Conservation (phyloP, 768 basidiomycete genomes). For the Suillus tomentosus region DNA sequence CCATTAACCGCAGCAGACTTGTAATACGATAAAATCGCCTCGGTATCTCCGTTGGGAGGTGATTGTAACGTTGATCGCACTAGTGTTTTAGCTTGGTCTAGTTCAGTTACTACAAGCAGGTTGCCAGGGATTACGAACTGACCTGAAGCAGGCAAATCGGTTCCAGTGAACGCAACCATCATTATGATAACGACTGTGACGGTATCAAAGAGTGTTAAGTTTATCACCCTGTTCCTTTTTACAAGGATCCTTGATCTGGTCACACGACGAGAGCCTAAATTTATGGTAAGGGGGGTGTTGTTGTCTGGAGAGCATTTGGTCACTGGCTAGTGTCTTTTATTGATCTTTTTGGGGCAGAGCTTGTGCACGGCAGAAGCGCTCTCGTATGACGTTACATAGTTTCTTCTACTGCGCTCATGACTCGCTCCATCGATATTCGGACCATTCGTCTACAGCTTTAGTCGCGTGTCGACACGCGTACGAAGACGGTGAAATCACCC, state of each 20-base stretch:
- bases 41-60: slow-evolving; percentile 37
- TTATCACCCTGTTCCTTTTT: not conserved
- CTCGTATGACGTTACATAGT: not conserved
- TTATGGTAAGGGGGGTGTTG: not conserved
- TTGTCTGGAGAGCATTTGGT: not conserved
- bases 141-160: slow-evolving; percentile 8
- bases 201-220: not conserved
- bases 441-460: not conserved
- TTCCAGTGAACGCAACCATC: slow-evolving; percentile 5
- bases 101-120: not conserved
- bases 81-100: slow-evolving; percentile 1
- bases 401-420: not conserved
- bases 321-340: not conserved
- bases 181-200: slow-evolving; percentile 3
- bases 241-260: slow-evolving; percentile 4
- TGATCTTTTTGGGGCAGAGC: not conserved
- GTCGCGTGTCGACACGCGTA: not conserved
- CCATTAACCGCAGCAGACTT: slow-evolving; percentile 51
- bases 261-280: slow-evolving; percentile 8
- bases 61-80: not conserved
- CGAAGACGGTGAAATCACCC: not conserved
- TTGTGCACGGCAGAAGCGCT: not conserved
- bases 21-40: slow-evolving; percentile 54
- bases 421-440: not conserved
- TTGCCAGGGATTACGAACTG: slow-evolving; percentile 3